A percentile compares a stretch with the other conserved stretches of the same genome.
These are phyloP conservation scores for Mucor sp. DNA, from an alignment of 371 early-diverging fungal genomes.

Conservation along the genomic window DNA sequence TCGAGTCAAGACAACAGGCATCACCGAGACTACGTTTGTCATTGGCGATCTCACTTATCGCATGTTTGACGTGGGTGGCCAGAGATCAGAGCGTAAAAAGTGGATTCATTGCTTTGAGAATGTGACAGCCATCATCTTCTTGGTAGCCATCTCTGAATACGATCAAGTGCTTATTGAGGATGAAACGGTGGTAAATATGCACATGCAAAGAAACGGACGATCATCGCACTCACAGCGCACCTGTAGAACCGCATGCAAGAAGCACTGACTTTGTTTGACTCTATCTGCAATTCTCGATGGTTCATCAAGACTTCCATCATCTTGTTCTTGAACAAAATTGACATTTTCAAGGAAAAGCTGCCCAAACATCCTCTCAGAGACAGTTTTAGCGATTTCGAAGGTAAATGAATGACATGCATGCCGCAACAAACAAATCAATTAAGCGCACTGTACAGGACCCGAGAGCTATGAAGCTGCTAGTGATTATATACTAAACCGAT, in stretches of 20 bases:
- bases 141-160: constrained; percentile 92
- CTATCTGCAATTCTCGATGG: constrained; percentile 81
- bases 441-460: constrained; percentile 42
- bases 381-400: constrained; percentile 76
- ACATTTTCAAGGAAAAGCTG: constrained; percentile 76
- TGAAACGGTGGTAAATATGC: constrained; percentile 65
- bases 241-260: constrained; percentile 90
- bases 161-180: constrained; percentile 95
- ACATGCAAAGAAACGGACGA: background rate
- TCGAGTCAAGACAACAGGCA: constrained; percentile 86
- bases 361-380: constrained; percentile 61
- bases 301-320: constrained; percentile 79
- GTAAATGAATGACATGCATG: constrained; percentile 4
- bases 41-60: constrained; percentile 80
- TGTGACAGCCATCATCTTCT: constrained; percentile 90
- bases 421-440: background rate
- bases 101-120: constrained; percentile 96
- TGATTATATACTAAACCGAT: constrained; percentile 46
- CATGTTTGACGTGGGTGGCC: constrained; percentile 96
- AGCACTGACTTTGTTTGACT: constrained; percentile 68
- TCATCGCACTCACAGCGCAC: background rate
- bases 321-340: constrained; percentile 84
- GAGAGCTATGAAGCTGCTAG: constrained; percentile 67
- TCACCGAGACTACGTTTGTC: constrained; percentile 84
- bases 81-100: constrained; percentile 89